Conservation (phyloP, 768 basidiomycete genomes). For the Leucocoprinus leucothites region DNA sequence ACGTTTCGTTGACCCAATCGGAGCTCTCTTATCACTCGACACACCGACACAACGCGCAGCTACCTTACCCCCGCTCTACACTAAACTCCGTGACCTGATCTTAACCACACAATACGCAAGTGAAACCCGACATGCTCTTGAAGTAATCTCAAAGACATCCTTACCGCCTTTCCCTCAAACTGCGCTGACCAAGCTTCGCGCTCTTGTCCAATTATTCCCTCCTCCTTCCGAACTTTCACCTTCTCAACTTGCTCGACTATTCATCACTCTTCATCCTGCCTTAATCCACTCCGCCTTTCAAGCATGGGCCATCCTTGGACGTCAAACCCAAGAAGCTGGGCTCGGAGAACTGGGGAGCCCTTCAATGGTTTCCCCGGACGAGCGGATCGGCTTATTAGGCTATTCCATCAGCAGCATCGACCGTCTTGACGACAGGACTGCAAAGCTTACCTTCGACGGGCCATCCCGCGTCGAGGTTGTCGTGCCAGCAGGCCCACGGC, state of each 20-base stretch:
- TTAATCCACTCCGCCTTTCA: slow-evolving; percentile 54
- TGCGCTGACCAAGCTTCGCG: slow-evolving; percentile 47
- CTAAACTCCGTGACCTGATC: slow-evolving; percentile 53
- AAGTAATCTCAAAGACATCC: slow-evolving; percentile 47
- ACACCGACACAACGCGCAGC: slow-evolving; percentile 11
- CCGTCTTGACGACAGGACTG: slow-evolving; percentile 37
- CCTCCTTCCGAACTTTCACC: slow-evolving; percentile 39
- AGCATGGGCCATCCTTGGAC: slow-evolving; percentile 59
- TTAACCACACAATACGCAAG: slow-evolving; percentile 61
- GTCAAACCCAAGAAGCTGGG: slow-evolving; percentile 51
- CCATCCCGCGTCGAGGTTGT: slow-evolving; percentile 29
- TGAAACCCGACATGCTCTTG: slow-evolving; percentile 53
- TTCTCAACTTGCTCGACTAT: slow-evolving; percentile 47
- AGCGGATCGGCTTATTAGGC: slow-evolving; percentile 49
- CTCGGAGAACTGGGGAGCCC: slow-evolving; percentile 53
- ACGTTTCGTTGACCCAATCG: slow-evolving; percentile 61
- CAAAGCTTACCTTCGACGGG: slow-evolving; percentile 38
- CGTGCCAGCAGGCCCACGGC: slow-evolving; percentile 49
- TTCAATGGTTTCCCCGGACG: slow-evolving; percentile 33
- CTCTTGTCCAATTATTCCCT: slow-evolving; percentile 46
- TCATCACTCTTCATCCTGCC: slow-evolving; percentile 58
- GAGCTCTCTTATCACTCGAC: slow-evolving; percentile 45
- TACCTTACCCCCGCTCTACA: slow-evolving; percentile 26
- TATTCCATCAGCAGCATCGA: slow-evolving; percentile 42
- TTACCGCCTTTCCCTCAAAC: slow-evolving; percentile 67